Evolutionary conservation across 352 stramenopile genomes (phyloP), one percentile per base, ranked within the genome.

Genomic region (Pythium chondricola): DNA sequence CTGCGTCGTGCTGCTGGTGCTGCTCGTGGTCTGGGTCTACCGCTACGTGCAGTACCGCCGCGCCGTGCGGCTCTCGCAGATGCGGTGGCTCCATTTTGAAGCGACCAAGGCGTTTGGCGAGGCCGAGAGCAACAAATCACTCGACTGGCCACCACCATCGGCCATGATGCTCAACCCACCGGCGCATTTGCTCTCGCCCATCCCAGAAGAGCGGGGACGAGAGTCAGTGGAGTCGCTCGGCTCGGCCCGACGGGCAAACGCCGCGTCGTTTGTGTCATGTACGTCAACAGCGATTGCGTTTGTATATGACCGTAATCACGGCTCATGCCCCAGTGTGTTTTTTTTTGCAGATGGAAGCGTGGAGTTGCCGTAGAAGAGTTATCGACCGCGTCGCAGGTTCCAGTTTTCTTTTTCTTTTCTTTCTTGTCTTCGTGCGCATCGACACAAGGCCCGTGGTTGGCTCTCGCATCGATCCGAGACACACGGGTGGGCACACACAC

Each of bases 41-140:
- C 67, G 72, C 25, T 66, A 82, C 35, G 53, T 81, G 46, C 71
- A 78, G 54, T 88, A 86, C 61, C 71, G 74, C 9, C 65, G 69
- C 43, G 71, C 74, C 21, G 65, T 83, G 37, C 52, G 52, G 41
- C 70, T 73, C 38, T 82, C 77, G 24, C 77, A 86, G 40, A 73
- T 69, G 57, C 74, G 77, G 14, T 88, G 77, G 77, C 49, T 85
- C 37, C 63, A 61, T 21, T 85, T 78, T 57, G 72, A 85, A 2
- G 48, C 69, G 6, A 48, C 45, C 6, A 41, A 48, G 11, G 45
- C 71, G 20, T 53, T 67, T 33, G 59, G 50, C 2, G 60, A 71
- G 27, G 56, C 61, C 20, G 61, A 71, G 24, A 25, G 59, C 46
- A 25, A 27, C 6, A 18, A 50, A 16, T 39, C 43, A 18, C 56